These are phyloP conservation scores for Daldinia loculata DNA, from an alignment of 495 filamentous ascomycete species.

Conservation along the genomic window DNA sequence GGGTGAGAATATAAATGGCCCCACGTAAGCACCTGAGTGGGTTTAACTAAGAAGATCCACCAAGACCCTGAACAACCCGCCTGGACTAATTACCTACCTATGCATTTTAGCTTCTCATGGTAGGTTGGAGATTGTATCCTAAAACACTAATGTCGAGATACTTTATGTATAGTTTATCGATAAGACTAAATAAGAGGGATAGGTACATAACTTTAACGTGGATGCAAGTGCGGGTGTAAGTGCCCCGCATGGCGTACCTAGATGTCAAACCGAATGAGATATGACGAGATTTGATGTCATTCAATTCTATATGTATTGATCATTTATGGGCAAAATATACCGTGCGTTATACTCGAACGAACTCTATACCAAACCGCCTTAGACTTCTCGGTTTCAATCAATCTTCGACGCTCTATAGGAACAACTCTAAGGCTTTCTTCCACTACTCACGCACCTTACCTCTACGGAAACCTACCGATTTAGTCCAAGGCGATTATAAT, in stretches of 20 bases:
- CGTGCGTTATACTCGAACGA: neutral
- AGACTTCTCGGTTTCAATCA: neutral
- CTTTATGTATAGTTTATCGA: constrained; percentile 8
- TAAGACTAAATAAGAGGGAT: neutral
- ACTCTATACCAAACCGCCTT: neutral
- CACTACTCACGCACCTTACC: neutral
- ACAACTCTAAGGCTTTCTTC: neutral
- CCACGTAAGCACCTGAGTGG: neutral
- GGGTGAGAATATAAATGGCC: neutral
- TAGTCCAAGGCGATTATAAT: neutral
- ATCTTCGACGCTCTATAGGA: neutral
- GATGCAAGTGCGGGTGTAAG: neutral
- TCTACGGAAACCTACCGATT: neutral
- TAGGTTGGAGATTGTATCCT: neutral
- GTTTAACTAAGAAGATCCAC: neutral
- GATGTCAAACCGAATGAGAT: constrained; percentile 26
- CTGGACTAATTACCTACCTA: neutral
- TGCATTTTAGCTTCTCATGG: neutral
- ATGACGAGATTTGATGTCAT: constrained; percentile 28
- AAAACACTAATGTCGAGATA: neutral
- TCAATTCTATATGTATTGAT: neutral
- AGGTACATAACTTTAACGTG: neutral
- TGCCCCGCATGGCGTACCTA: constrained; percentile 37
- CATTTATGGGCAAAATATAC: neutral
- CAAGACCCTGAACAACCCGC: neutral